Evolutionary conservation across 768 basidiomycete species (phyloP).

Genomic region (Rhodotorula toruloides): DNA sequence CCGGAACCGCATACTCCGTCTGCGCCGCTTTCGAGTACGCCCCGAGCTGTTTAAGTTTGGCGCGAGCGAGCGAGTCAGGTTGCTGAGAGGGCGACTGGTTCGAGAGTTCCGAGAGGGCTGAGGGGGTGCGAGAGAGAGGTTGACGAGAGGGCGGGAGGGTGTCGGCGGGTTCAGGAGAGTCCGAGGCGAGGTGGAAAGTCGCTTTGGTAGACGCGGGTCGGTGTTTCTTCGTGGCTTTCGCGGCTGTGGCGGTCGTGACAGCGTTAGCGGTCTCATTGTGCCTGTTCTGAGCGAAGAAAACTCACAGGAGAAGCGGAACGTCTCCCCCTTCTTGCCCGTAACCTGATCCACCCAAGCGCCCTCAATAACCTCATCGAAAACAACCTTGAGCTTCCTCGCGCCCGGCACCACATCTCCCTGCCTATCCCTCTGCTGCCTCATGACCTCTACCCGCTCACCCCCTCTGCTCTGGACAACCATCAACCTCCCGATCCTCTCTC

Average conservation of each 20-base stretch:
- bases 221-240: background rate
- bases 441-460: background rate
- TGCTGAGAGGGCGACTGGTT: background rate
- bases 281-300: background rate
- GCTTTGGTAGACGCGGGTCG: background rate
- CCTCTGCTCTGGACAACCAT: background rate
- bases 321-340: background rate
- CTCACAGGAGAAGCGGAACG: background rate
- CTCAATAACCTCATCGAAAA: background rate
- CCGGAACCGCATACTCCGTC: too few species aligned
- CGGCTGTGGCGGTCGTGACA: background rate
- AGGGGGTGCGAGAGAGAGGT: background rate
- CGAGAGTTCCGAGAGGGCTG: background rate
- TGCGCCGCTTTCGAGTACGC: too few species aligned
- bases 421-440: background rate
- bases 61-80: too few species aligned
- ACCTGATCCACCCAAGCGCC: background rate
- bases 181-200: background rate
- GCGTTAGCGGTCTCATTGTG: background rate
- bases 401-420: background rate
- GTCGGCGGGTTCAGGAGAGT: background rate
- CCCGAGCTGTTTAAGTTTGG: too few species aligned
- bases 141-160: background rate
- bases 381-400: background rate
- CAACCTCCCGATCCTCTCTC: background rate